Evolutionary conservation across 2,329 filamentous ascomycete genomes (phyloP).

Genomic region (Epichloe gansuensis): DNA sequence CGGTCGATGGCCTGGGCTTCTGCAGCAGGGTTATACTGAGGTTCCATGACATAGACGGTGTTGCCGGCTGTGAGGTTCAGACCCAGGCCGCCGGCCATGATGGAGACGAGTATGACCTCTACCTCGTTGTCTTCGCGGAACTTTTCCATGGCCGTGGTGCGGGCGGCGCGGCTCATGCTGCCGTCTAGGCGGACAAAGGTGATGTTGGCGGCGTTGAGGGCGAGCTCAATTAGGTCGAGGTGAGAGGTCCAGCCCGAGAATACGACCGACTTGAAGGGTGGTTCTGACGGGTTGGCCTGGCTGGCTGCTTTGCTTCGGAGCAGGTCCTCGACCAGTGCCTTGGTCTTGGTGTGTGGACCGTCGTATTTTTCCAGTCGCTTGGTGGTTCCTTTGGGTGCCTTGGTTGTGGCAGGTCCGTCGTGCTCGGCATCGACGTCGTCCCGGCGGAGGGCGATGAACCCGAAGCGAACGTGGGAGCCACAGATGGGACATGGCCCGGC

Average conservation of each 20-base stretch:
- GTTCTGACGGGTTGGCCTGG: conserved; percentile 46
- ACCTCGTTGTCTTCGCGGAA: conserved; percentile 64
- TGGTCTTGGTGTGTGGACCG: conserved; percentile 87
- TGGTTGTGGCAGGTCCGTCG: conserved; percentile 33
- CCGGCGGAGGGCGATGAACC: conserved; percentile 57
- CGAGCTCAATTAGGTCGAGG: conserved; percentile 80
- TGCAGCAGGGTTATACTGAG: conserved; percentile 90
- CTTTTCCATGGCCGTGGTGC: conserved; percentile 60
- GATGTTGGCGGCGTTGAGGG: conserved; percentile 56
- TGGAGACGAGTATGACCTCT: conserved; percentile 78
- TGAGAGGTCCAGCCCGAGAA: conserved; percentile 97
- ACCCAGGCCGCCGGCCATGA: conserved; percentile 82
- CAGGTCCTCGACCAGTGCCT: conserved; percentile 66
- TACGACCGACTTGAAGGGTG: conserved; percentile 82
- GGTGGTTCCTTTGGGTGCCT: conserved; percentile 26
- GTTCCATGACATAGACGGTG: conserved; percentile 93
- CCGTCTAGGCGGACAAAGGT: conserved; percentile 76
- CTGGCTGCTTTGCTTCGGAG: conserved; percentile 51
- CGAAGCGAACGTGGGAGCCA: conserved; percentile 46
- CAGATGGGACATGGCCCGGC: conserved; percentile 57
- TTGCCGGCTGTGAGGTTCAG: conserved; percentile 81
- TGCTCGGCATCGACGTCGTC: conserved; percentile 46
- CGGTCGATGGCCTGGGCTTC: conserved; percentile 92
- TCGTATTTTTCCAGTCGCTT: conserved; percentile 56
- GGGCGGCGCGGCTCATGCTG: conserved; percentile 65